Conservation (phyloP, 176 grass and related monocot genomes). For the Alloteropsis semialata region DNA sequence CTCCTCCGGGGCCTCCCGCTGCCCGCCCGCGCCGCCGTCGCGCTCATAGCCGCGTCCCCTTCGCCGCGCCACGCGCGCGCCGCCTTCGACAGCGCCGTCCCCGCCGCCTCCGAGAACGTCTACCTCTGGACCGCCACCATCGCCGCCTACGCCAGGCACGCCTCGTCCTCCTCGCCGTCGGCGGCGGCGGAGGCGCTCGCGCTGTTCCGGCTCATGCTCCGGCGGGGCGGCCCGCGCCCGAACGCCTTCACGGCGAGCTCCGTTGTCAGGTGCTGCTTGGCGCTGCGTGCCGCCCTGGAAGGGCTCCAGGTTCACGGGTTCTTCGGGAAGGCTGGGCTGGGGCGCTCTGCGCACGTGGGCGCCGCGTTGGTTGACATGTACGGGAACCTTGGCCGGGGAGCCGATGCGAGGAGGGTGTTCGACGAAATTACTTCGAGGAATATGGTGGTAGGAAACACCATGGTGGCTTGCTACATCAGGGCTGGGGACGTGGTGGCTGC, state of each 20-base stretch:
- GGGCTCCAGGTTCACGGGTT: conserved; percentile 42
- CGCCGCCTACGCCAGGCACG: conserved; percentile 41
- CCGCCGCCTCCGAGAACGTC: conserved; percentile 33
- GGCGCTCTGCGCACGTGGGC: conserved; percentile 31
- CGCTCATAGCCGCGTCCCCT: conserved; percentile 37
- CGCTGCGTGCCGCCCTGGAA: conserved; percentile 11
- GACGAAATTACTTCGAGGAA: conserved; percentile 13
- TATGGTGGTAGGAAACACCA: conserved; percentile 31
- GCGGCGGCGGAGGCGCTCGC: conserved; percentile 30
- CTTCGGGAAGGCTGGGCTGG: conserved; percentile 25
- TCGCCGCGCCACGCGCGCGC: conserved; percentile 38
- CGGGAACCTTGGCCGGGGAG: background rate
- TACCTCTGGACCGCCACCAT: conserved; percentile 47
- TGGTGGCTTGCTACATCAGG: conserved; percentile 45
- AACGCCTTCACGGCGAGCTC: conserved; percentile 56
- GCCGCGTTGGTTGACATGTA: conserved; percentile 46
- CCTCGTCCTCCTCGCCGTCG: background rate
- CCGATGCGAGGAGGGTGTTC: conserved; percentile 36
- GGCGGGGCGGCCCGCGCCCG: conserved; percentile 36
- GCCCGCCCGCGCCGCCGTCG: conserved; percentile 38
- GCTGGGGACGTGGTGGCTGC: conserved; percentile 33
- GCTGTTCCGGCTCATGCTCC: conserved; percentile 51
- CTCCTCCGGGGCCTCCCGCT: conserved; percentile 37
- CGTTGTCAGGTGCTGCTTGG: conserved; percentile 42
- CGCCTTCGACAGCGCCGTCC: conserved; percentile 42